phyloP scores from a whole-genome alignment of 352 stramenopile genomes.

The Pythium folliculosum region DNA sequence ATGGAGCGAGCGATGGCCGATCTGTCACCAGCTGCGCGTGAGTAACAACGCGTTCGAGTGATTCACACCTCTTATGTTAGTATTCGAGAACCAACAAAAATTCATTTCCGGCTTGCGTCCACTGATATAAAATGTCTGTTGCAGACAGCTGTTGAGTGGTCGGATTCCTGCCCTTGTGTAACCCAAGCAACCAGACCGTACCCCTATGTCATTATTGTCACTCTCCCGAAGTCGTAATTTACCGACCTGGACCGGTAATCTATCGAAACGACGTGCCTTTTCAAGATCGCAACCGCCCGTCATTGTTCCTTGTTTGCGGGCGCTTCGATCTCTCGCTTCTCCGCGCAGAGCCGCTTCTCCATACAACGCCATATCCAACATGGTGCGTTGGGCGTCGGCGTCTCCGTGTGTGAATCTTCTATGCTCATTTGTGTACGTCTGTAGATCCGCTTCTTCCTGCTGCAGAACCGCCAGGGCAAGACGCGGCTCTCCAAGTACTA shows the following conservation, averaged over 20 bases:
- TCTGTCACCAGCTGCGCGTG: background rate
- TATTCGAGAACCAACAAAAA: too few relatives aligned
- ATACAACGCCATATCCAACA: background rate
- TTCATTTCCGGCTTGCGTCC: too few relatives aligned
- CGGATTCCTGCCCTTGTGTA: background rate
- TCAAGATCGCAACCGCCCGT: conserved; percentile 26
- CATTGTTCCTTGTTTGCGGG: background rate
- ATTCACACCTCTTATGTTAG: too few relatives aligned
- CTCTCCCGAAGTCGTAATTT: background rate
- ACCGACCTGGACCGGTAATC: background rate
- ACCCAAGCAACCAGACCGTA: background rate
- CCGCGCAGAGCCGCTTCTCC: background rate
- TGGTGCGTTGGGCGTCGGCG: background rate
- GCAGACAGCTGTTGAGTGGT: background rate
- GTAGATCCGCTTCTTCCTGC: conserved; percentile 97
- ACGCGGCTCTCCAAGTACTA: conserved; percentile 99
- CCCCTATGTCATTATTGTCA: background rate
- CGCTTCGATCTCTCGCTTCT: background rate
- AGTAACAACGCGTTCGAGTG: conserved; percentile 1
- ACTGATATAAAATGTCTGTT: too few relatives aligned
- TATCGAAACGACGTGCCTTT: conserved; percentile 18
- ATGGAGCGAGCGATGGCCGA: background rate
- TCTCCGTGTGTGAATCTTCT: background rate
- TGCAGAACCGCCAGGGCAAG: conserved; percentile 99
- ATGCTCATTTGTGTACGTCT: background rate